Conservation (phyloP, 2,329 filamentous ascomycete species). For the Colletotrichum spinosum region DNA sequence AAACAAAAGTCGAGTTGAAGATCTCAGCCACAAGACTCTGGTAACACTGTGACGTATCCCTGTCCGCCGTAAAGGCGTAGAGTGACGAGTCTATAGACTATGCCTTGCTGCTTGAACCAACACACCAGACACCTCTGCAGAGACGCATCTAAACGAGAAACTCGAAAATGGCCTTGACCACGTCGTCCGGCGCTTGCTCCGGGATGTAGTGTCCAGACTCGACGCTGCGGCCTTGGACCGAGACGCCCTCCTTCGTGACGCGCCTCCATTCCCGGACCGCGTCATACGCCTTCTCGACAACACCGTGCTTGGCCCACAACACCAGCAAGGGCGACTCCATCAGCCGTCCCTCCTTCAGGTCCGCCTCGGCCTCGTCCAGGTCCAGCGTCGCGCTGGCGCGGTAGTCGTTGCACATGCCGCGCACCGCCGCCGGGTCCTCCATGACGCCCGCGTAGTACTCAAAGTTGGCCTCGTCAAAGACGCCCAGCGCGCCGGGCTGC, state of each 20-base stretch:
- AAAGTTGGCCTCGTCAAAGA: conserved; percentile 50
- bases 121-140: too few species aligned
- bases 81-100: too few species aligned
- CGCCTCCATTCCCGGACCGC: conserved; percentile 62
- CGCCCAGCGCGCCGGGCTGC: conserved; percentile 47
- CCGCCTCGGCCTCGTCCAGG: conserved; percentile 60
- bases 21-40: too few species aligned
- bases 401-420: conserved; percentile 68
- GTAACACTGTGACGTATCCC: too few species aligned
- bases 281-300: conserved; percentile 63
- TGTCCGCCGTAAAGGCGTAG: too few species aligned
- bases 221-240: conserved; percentile 54
- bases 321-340: conserved; percentile 60
- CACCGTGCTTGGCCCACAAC: conserved; percentile 61
- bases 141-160: conserved; percentile 49
- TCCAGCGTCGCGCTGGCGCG: conserved; percentile 64
- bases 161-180: conserved; percentile 53
- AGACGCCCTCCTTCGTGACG: conserved; percentile 51
- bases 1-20: too few species aligned
- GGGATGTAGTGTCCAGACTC: conserved; percentile 62
- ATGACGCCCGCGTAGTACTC: conserved; percentile 56
- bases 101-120: too few species aligned
- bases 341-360: conserved; percentile 55
- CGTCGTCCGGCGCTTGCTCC: conserved; percentile 61
- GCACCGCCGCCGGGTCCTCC: conserved; percentile 54